Evolutionary conservation across 192 early-diverging fungal species (phyloP).

Genomic region (Backusella mclennaniae): DNA sequence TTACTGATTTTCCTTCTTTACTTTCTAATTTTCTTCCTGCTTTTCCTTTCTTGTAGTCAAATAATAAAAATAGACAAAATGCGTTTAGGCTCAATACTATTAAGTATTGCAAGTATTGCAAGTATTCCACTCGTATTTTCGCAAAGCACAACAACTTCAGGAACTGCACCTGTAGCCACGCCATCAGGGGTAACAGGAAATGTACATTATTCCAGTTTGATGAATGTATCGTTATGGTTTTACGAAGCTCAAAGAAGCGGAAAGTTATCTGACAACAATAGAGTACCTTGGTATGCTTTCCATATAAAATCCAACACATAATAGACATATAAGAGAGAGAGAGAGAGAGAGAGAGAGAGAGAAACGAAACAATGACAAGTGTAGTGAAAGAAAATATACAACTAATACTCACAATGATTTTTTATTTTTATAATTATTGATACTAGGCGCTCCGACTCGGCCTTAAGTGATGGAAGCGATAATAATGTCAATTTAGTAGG

Average conservation of each 20-base stretch:
- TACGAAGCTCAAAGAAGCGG: conserved; percentile 59
- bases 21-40: not conserved
- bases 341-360: not conserved
- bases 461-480: conserved; percentile 33
- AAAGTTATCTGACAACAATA: conserved; percentile 45
- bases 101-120: conserved; percentile 1
- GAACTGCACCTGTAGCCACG: not conserved
- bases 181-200: conserved; percentile 24
- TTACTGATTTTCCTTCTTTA: conserved; percentile 2
- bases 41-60: not conserved
- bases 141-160: not conserved
- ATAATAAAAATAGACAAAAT: not conserved
- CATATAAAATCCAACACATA: not conserved
- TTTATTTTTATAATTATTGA: not conserved
- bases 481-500: conserved; percentile 29
- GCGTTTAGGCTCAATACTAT: not conserved
- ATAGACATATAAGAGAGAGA: not conserved
- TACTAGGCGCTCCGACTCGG: conserved; percentile 33
- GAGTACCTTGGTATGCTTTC: conserved; percentile 45
- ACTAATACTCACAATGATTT: not conserved
- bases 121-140: not conserved
- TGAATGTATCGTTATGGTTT: conserved; percentile 49
- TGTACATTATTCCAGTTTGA: conserved; percentile 26
- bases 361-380: not conserved
- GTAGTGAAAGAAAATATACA: not conserved